Conservation (phyloP, 192 early-diverging fungal genomes). For the Coemansia sp. region DNA sequence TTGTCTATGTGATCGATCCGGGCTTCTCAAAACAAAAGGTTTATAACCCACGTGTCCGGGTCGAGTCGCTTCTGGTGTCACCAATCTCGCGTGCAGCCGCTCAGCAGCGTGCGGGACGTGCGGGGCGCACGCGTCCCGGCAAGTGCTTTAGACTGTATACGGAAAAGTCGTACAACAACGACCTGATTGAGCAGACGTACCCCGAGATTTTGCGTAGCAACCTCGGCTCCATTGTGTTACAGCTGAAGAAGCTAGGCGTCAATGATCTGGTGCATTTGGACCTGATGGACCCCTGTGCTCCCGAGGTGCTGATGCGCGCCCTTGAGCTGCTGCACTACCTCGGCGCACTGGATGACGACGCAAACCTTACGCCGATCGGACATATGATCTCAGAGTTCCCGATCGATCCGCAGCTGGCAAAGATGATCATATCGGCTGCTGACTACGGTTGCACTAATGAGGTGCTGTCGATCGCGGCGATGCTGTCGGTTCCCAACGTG, state of each 20-base stretch:
- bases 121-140: constrained; percentile 95
- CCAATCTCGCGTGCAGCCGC: constrained; percentile 95
- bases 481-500: constrained; percentile 86
- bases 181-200: constrained; percentile 95
- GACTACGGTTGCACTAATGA: constrained; percentile 90
- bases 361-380: constrained; percentile 83
- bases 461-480: constrained; percentile 89
- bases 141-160: constrained; percentile 99
- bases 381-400: constrained; percentile 94
- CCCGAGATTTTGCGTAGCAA: constrained; percentile 98
- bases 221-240: constrained; percentile 92
- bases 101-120: constrained; percentile 96
- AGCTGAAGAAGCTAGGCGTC: constrained; percentile 96
- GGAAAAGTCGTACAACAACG: constrained; percentile 90
- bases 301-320: constrained; percentile 97
- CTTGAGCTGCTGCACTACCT: constrained; percentile 94
- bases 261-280: constrained; percentile 98
- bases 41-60: constrained; percentile 95
- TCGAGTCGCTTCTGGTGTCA: constrained; percentile 91
- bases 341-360: constrained; percentile 92
- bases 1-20: constrained; percentile 98
- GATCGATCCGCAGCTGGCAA: constrained; percentile 92
- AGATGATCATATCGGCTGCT: constrained; percentile 86
- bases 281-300: constrained; percentile 99
- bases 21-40: constrained; percentile 99